A percentile compares a stretch with the other conserved stretches of the same genome.
phyloP scores from a whole-genome alignment of 345 rosid genomes.

The Conringia planisiliqua region DNA sequence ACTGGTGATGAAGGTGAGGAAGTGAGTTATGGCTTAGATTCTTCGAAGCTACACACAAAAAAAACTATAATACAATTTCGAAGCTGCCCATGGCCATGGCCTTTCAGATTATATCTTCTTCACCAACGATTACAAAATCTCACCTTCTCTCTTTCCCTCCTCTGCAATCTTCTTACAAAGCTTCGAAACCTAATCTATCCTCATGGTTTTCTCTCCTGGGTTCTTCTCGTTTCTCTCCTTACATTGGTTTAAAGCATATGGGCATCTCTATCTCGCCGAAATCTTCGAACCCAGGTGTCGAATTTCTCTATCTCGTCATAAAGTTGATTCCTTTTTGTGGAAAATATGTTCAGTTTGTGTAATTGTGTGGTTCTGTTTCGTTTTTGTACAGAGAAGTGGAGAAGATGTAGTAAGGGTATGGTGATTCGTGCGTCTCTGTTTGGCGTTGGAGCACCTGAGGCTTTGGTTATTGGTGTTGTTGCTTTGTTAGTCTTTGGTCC shows the following conservation, averaged over 20 bases:
- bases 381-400: constrained; percentile 50
- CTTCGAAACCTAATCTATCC: constrained; percentile 34
- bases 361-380: neutral
- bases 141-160: constrained; percentile 18
- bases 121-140: constrained; percentile 36
- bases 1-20: constrained; percentile 20
- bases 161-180: constrained; percentile 32
- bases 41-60: constrained; percentile 5
- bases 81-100: constrained; percentile 46
- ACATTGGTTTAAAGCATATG: constrained; percentile 76
- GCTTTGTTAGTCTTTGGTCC: constrained; percentile 98
- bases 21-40: constrained; percentile 24
- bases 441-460: constrained; percentile 99
- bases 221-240: constrained; percentile 43
- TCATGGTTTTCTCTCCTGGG: constrained; percentile 41
- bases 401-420: constrained; percentile 42
- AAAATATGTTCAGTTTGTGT: neutral
- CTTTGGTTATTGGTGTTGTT: constrained; percentile 95
- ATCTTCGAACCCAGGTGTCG: constrained; percentile 48
- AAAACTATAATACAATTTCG: constrained; percentile 5
- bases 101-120: constrained; percentile 36
- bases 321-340: neutral
- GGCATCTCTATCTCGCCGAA: constrained; percentile 52
- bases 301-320: neutral
- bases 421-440: constrained; percentile 72